Evolutionary conservation across 768 basidiomycete genomes (phyloP).

Genomic region (Cubamyces lactineus): DNA sequence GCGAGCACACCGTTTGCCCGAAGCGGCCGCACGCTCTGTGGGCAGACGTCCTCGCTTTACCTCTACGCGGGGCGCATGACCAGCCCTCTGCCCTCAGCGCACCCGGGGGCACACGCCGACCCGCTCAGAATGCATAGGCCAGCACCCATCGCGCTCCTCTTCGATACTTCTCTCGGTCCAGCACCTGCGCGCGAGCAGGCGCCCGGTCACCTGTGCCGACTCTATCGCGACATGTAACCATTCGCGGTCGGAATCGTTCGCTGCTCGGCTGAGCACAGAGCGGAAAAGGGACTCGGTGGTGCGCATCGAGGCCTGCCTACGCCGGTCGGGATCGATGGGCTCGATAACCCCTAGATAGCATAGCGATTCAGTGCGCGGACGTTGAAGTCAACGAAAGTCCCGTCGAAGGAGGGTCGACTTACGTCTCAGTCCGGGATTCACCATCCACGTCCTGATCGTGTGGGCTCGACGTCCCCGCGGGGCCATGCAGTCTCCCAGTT

Average conservation of each 20-base stretch:
- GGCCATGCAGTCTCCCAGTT: neutral
- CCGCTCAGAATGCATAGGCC: neutral
- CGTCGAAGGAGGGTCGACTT: neutral
- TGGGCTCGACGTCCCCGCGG: conserved; percentile 12
- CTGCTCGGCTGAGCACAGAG: conserved; percentile 12
- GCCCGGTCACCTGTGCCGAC: conserved; percentile 14
- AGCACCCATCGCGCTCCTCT: neutral
- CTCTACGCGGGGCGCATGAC: conserved; percentile 6
- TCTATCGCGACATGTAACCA: conserved; percentile 20
- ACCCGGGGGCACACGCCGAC: neutral
- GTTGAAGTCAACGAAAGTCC: neutral
- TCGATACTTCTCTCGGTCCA: neutral
- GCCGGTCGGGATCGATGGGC: conserved; percentile 7
- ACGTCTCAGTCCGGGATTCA: neutral
- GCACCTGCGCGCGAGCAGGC: neutral
- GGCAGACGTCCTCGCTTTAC: neutral
- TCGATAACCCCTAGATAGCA: conserved; percentile 16
- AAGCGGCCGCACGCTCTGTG: neutral
- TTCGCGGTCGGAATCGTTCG: conserved; percentile 7
- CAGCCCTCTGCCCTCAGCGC: conserved; percentile 3
- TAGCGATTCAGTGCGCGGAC: conserved; percentile 15
- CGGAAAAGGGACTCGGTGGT: neutral
- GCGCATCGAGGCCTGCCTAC: neutral
- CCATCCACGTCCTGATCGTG: neutral
- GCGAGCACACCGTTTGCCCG: conserved; percentile 2